Conservation (phyloP, 2,329 filamentous ascomycete species). For the Cyphellophora europaea region DNA sequence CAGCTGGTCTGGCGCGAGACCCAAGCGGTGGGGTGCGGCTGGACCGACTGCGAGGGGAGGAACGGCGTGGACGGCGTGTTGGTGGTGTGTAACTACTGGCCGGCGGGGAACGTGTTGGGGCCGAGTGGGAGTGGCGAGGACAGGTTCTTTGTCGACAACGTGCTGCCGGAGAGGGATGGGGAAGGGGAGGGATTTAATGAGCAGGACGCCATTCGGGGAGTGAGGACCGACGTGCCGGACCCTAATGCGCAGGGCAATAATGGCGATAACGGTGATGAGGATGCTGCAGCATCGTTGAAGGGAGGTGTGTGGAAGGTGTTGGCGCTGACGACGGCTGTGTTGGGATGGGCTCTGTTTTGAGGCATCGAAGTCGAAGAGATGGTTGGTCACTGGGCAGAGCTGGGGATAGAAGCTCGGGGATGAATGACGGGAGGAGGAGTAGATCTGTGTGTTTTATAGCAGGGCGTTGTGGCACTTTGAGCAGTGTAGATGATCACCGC, state of each 20-base stretch:
- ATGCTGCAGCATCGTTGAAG: too few relatives aligned
- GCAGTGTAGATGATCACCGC: too few relatives aligned
- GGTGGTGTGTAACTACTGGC: slow-evolving; percentile 83
- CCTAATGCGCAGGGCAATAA: background rate
- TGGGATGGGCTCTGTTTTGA: too few relatives aligned
- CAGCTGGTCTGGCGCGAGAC: slow-evolving; percentile 64
- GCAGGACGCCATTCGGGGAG: slow-evolving; percentile 12
- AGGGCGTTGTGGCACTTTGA: too few relatives aligned
- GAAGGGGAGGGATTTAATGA: slow-evolving; percentile 11
- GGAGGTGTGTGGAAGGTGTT: too few relatives aligned
- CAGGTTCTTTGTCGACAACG: slow-evolving; percentile 51
- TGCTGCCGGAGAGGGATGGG: slow-evolving; percentile 11
- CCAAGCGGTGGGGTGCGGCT: slow-evolving; percentile 54
- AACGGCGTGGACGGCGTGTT: slow-evolving; percentile 40
- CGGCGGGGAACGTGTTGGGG: slow-evolving; percentile 53
- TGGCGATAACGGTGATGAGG: too few relatives aligned
- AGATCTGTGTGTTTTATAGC: too few relatives aligned
- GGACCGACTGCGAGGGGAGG: slow-evolving; percentile 41
- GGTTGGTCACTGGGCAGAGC: too few relatives aligned
- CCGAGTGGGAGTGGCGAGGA: slow-evolving; percentile 28
- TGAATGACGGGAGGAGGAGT: too few relatives aligned
- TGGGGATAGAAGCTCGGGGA: too few relatives aligned
- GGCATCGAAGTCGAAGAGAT: too few relatives aligned
- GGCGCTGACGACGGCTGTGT: too few relatives aligned
- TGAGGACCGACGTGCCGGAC: background rate